These are phyloP conservation scores for Chalaropsis ovoidea DNA, from an alignment of 2,329 filamentous ascomycete species.

Conservation along the genomic window DNA sequence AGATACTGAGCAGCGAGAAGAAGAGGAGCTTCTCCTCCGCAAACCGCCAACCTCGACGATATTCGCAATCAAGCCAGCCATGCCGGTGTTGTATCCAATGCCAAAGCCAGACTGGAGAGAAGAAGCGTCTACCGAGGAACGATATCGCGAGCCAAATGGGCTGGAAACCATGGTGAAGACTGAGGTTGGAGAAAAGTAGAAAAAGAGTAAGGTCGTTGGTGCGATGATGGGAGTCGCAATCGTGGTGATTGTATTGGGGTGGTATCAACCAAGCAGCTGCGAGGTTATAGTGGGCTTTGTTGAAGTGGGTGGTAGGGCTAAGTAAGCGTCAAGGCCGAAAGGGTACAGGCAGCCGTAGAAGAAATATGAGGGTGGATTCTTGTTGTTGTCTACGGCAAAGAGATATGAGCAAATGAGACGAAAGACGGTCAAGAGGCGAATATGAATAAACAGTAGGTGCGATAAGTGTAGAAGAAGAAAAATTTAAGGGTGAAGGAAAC, in stretches of 20 bases:
- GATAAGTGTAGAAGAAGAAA: neutral
- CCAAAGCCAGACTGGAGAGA: slow-evolving; percentile 18
- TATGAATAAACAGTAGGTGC: neutral
- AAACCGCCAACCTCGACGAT: slow-evolving; percentile 23
- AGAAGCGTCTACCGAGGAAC: slow-evolving; percentile 22
- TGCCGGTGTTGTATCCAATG: slow-evolving; percentile 18
- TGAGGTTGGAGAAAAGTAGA: neutral
- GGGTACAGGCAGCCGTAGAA: no score
- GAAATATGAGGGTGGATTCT: no score
- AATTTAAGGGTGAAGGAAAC: no score
- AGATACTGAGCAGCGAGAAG: slow-evolving; percentile 25
- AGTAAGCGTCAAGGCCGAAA: neutral
- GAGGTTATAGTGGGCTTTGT: no score
- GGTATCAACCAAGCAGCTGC: no score
- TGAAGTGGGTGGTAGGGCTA: neutral
- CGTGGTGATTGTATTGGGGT: neutral
- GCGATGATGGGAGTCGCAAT: neutral
- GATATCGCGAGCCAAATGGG: slow-evolving; percentile 22
- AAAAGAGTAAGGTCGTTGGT: neutral
- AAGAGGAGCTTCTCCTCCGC: slow-evolving; percentile 24
- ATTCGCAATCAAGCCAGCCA: slow-evolving; percentile 25
- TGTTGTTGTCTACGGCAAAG: no score
- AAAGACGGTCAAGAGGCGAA: neutral
- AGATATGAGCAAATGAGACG: neutral
- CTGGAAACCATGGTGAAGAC: slow-evolving; percentile 20